Base-by-base conservation (phyloP, 129 eudicot genomes). In the Scalesia atractyloides region DNA sequence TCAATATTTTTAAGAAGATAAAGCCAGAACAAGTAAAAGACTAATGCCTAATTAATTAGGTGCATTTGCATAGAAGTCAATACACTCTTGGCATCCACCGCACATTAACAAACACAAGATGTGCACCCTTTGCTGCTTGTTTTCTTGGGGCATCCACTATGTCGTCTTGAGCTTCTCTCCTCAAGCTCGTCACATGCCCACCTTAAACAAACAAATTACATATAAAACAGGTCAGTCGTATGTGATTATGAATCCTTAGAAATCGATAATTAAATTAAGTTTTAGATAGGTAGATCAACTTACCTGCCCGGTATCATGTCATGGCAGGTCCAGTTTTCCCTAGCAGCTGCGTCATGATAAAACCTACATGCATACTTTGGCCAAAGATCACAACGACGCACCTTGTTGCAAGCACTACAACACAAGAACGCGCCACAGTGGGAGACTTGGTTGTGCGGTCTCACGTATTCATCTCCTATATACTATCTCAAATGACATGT, bases 361-460 rank as follows among this genome's bases (percentile, higher is more conserved):
- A 62, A 26, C 58, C 47, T 59, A 68, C 74, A 72, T 3, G 44
- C 24, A 13, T 77, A 73, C 43, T 13, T 59, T 47, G 56, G 61
- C 17, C 76, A 43, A 14, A 77, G 66, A 3, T 24, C 39, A 67
- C 72, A 77, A 3, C 82, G 70, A 0, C 76, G 86, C 6, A 49
- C 41, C 61, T 77, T 82, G 30, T 53, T 51, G 51, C 86, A 77
- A 1, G 30, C 53, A 0, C 76, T 77, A 13, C 86, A 77, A 3
- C 5, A 8, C 0, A 73, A 15, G 19, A 77, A 77, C 54, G 77
- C 73, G 8, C 73, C 76, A 15, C 82, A 69, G 26, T 82, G 86
- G 26, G 26, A 39, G 30, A 46, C 34, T 76, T 24, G 62, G 15
- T 72, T 44, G 37, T 24, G 64, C 1, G 63, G 59, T 36, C 80